phyloP scores from a whole-genome alignment of 73 alveolate species.

The Paramecium bursaria region DNA sequence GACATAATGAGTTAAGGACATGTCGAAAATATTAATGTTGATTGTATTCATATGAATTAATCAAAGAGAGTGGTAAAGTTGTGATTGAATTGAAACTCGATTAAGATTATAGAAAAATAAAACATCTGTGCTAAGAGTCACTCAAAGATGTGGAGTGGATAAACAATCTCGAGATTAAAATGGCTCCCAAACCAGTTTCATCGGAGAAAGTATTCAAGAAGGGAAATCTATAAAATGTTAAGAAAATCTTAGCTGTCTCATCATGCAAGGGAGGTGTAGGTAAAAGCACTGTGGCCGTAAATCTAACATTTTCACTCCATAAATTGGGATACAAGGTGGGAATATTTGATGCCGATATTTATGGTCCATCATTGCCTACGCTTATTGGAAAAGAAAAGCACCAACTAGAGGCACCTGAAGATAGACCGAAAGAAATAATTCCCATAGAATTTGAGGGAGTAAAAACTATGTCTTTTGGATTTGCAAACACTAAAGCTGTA shows the following conservation, averaged over 20 bases:
- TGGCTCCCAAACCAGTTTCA: slow-evolving; percentile 79
- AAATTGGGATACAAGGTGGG: slow-evolving; percentile 86
- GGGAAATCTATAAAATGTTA: slow-evolving; percentile 71
- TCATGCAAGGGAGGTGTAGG: slow-evolving; percentile 98
- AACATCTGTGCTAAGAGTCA: slow-evolving; percentile 71
- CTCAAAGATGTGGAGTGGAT: slow-evolving; percentile 81
- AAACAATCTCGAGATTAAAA: slow-evolving; percentile 68
- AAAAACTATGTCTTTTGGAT: slow-evolving; percentile 92
- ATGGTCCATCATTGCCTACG: slow-evolving; percentile 95
- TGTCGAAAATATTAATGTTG: slow-evolving; percentile 13
- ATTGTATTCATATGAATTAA: neutral
- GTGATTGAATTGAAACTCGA: slow-evolving; percentile 76
- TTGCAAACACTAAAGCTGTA: slow-evolving; percentile 84
- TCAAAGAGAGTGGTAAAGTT: slow-evolving; percentile 56
- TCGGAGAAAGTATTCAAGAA: slow-evolving; percentile 51
- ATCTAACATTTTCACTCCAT: slow-evolving; percentile 86
- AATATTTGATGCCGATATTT: slow-evolving; percentile 91
- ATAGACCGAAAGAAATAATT: slow-evolving; percentile 78
- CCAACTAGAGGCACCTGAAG: slow-evolving; percentile 75
- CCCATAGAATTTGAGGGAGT: slow-evolving; percentile 89
- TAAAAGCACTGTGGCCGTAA: slow-evolving; percentile 92
- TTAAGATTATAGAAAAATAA: slow-evolving; percentile 81
- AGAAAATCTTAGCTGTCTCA: slow-evolving; percentile 90
- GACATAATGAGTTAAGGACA: neutral
- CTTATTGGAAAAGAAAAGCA: slow-evolving; percentile 76